Evolutionary conservation across 345 rosid species (phyloP).

Genomic region (Brassica incana): DNA sequence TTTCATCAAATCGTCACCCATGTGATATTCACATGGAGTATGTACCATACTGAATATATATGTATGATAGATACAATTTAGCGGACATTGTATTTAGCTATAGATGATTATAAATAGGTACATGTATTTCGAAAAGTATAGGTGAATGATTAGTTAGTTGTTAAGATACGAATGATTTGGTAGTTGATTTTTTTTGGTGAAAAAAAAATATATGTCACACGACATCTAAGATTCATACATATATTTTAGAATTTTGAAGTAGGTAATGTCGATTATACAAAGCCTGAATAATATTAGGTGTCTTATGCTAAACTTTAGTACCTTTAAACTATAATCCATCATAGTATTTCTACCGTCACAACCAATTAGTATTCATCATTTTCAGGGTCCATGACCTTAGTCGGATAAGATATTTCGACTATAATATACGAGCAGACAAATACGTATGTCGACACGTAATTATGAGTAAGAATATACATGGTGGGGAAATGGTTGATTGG

Average conservation of each 20-base stretch:
- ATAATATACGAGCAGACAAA: background rate
- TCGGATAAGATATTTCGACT: too few species aligned
- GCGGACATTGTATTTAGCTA: constrained; percentile 5
- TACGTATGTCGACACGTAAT: constrained; percentile 12
- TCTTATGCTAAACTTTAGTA: background rate
- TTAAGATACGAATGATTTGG: constrained; percentile 16
- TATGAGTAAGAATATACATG: background rate
- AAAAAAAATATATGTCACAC: background rate
- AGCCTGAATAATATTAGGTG: background rate
- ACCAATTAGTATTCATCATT: too few species aligned
- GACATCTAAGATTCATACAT: background rate
- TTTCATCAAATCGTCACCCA: constrained; percentile 40
- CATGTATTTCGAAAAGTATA: constrained; percentile 20
- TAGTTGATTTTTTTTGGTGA: constrained; percentile 4
- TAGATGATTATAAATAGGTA: constrained; percentile 5
- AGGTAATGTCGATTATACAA: background rate
- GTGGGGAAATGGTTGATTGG: constrained; percentile 25
- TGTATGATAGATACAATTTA: background rate
- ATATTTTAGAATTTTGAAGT: background rate
- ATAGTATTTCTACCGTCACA: too few species aligned
- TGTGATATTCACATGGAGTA: constrained; percentile 31
- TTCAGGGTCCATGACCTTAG: too few species aligned
- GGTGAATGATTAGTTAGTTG: constrained; percentile 25
- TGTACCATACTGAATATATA: background rate
- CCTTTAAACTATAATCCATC: background rate